Conservation (phyloP, 2,329 filamentous ascomycete species). For the Ophiostoma sp. region DNA sequence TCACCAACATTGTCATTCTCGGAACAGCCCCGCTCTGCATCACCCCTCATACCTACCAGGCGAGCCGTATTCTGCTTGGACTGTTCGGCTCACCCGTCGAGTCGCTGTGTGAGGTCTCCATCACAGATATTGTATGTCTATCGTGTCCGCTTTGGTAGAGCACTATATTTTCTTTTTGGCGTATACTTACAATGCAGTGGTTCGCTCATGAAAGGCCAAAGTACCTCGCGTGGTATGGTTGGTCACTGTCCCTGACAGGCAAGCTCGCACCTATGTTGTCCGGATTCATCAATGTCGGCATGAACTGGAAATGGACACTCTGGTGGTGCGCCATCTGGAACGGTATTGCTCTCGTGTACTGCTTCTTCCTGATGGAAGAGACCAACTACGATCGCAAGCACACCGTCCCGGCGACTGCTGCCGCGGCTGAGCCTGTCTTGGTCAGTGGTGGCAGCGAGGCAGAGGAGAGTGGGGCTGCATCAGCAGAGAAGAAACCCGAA, state of each 20-base stretch:
- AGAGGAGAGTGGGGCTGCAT: background rate
- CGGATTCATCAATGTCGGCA: conserved; percentile 45
- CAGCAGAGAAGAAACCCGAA: background rate
- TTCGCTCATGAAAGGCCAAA: conserved; percentile 33
- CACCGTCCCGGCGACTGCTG: background rate
- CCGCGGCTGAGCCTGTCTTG: conserved; percentile 2
- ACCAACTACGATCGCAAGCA: conserved; percentile 47
- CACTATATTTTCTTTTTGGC: background rate
- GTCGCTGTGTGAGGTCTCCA: conserved; percentile 40
- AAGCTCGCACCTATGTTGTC: conserved; percentile 45
- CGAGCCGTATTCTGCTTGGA: conserved; percentile 41
- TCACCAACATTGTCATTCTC: conserved; percentile 33
- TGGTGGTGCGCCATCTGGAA: conserved; percentile 52
- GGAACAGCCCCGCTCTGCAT: conserved; percentile 30
- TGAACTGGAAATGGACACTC: conserved; percentile 48
- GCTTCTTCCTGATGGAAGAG: conserved; percentile 58
- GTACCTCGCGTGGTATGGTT: conserved; percentile 42
- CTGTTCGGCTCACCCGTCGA: conserved; percentile 44
- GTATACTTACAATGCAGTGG: conserved; percentile 18
- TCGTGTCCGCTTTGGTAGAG: too few relatives aligned
- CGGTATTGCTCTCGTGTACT: conserved; percentile 45
- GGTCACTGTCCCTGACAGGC: conserved; percentile 41
- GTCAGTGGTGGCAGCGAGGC: conserved; percentile 31
- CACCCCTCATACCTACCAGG: conserved; percentile 35
- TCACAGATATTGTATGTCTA: conserved; percentile 26